Evolutionary conservation across 106 monocot genomes (phyloP).

Genomic region (Acanthochlamys bracteata): DNA sequence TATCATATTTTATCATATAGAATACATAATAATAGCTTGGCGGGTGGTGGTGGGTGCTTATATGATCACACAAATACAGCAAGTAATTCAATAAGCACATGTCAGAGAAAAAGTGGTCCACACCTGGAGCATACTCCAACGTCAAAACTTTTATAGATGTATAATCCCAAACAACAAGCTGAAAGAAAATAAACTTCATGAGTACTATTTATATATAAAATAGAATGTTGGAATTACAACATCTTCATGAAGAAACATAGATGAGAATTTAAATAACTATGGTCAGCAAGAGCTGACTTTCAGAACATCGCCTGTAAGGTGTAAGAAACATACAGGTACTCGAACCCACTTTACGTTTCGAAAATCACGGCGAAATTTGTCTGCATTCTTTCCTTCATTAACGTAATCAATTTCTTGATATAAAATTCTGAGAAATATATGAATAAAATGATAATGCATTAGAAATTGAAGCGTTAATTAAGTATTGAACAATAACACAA

Average conservation of each 20-base stretch:
- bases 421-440: constrained; percentile 47
- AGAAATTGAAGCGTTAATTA: too few relatives aligned
- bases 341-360: constrained; percentile 98
- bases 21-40: too few relatives aligned
- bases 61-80: not conserved
- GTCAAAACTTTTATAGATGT: constrained; percentile 82
- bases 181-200: constrained; percentile 12
- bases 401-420: constrained; percentile 98
- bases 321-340: constrained; percentile 78
- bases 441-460: constrained; percentile 1
- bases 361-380: constrained; percentile 92
- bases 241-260: too few relatives aligned
- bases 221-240: too few relatives aligned
- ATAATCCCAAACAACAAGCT: constrained; percentile 90
- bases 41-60: too few relatives aligned
- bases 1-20: not conserved
- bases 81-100: not conserved
- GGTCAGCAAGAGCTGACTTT: too few relatives aligned
- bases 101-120: constrained; percentile 1
- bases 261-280: constrained; percentile 1
- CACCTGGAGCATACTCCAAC: constrained; percentile 94
- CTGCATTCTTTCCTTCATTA: constrained; percentile 99
- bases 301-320: too few relatives aligned
- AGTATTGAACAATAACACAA: too few relatives aligned
- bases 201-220: too few relatives aligned